Percentiles rank a stretch among this genome's conserved stretches.
phyloP scores from a whole-genome alignment of 2,329 filamentous ascomycete genomes.

The Trichoderma breve region DNA sequence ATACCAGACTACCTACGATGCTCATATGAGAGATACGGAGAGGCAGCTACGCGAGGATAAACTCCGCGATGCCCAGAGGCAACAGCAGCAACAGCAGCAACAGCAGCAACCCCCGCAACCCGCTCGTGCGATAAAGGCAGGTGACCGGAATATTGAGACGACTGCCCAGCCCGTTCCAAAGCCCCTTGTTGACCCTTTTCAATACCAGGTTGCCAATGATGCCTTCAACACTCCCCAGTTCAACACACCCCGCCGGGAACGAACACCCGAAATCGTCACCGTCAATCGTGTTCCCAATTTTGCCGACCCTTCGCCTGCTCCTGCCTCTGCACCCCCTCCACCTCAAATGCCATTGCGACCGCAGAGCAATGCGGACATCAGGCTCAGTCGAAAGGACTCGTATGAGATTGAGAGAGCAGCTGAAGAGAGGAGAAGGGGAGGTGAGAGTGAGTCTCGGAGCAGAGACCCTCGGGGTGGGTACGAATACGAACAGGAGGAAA shows the following conservation, averaged over 20 bases:
- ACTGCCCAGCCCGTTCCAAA: slow-evolving; percentile 28
- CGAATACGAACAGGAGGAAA: slow-evolving; percentile 40
- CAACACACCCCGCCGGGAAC: slow-evolving; percentile 34
- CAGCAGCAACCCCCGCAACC: neutral
- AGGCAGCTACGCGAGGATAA: slow-evolving; percentile 1
- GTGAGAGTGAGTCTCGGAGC: slow-evolving; percentile 22
- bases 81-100: slow-evolving; percentile 23
- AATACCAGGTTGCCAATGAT: slow-evolving; percentile 55
- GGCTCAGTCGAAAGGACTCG: slow-evolving; percentile 50
- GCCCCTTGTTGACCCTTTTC: slow-evolving; percentile 50
- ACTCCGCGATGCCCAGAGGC: slow-evolving; percentile 29
- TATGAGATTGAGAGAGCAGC: slow-evolving; percentile 44
- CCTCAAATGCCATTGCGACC: slow-evolving; percentile 25
- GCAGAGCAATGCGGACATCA: slow-evolving; percentile 28
- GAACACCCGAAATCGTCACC: slow-evolving; percentile 52
- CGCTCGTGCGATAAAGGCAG: slow-evolving; percentile 30
- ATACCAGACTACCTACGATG: slow-evolving; percentile 27
- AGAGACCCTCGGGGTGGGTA: slow-evolving; percentile 26
- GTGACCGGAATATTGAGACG: slow-evolving; percentile 25
- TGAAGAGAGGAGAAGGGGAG: slow-evolving; percentile 31
- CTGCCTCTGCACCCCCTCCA: neutral
- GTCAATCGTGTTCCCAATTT: slow-evolving; percentile 55
- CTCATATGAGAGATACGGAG: slow-evolving; percentile 20
- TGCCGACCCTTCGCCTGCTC: slow-evolving; percentile 29
- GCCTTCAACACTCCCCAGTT: slow-evolving; percentile 48